Evolutionary conservation across 1,139 yeast species (phyloP).

Genomic region (Pichia sp.): DNA sequence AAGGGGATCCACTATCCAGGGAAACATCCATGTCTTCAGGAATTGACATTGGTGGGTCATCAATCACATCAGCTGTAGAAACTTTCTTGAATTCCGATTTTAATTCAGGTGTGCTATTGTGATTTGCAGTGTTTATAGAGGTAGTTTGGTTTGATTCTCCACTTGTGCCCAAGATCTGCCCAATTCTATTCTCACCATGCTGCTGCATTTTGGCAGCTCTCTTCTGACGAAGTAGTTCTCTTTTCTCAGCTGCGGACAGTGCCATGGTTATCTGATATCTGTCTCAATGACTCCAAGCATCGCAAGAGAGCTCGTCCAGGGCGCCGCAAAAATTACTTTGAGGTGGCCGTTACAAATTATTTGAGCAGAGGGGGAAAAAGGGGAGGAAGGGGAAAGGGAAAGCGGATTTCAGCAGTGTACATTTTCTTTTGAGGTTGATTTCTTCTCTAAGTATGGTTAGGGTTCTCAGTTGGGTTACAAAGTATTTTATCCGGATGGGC

Average conservation of each 20-base stretch:
- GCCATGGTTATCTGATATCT: not conserved
- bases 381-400: too few relatives aligned
- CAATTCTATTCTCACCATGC: constrained; percentile 44
- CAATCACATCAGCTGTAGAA: not conserved
- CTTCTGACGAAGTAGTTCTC: constrained; percentile 54
- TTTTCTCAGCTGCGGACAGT: constrained; percentile 42
- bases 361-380: too few relatives aligned
- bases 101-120: not conserved
- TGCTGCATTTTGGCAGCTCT: constrained; percentile 68
- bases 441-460: too few relatives aligned
- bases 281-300: too few relatives aligned
- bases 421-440: too few relatives aligned
- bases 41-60: constrained; percentile 22
- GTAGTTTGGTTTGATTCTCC: constrained; percentile 8
- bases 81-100: too few relatives aligned
- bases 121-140: not conserved
- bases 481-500: too few relatives aligned
- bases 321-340: too few relatives aligned
- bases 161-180: constrained; percentile 37
- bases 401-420: too few relatives aligned
- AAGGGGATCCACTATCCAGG: constrained; percentile 8
- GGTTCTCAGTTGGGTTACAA: too few relatives aligned
- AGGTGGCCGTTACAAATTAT: too few relatives aligned
- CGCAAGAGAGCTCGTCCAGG: too few relatives aligned
- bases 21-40: constrained; percentile 8